Evolutionary conservation across 306 rosid genomes (phyloP).

Genomic region (Prunus kanzakura): DNA sequence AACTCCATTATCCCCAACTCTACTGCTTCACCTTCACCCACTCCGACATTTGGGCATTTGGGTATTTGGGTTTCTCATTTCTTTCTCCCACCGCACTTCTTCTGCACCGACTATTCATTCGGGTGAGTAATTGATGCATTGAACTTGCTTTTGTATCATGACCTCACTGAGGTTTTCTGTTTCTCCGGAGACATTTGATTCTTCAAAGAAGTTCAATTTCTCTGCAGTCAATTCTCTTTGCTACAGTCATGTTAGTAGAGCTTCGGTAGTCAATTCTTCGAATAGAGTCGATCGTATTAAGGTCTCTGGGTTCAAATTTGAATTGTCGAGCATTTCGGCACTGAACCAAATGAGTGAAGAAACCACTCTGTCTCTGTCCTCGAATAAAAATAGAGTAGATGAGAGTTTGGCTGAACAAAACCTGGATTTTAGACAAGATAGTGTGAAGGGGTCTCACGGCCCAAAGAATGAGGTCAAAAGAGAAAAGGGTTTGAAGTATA

Average conservation of each 20-base stretch:
- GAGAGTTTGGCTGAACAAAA: constrained; percentile 24
- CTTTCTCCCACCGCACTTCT: not conserved
- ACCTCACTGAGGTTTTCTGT: constrained; percentile 53
- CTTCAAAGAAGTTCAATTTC: constrained; percentile 38
- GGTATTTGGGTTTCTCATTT: not conserved
- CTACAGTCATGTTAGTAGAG: constrained; percentile 32
- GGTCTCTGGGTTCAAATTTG: constrained; percentile 35
- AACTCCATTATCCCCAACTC: constrained; percentile 27
- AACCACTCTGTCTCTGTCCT: constrained; percentile 5
- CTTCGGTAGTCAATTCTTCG: constrained; percentile 32
- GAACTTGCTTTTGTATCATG: constrained; percentile 36
- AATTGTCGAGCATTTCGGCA: constrained; percentile 19
- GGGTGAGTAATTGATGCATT: constrained; percentile 6
- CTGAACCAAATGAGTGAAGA: constrained; percentile 14
- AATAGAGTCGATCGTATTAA: constrained; percentile 31
- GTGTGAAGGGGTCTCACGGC: constrained; percentile 27
- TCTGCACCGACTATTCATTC: not conserved
- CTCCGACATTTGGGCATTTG: not conserved
- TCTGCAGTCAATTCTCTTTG: constrained; percentile 11
- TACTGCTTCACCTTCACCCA: not conserved
- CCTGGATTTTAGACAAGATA: constrained; percentile 18
- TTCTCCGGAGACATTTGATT: constrained; percentile 44
- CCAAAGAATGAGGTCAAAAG: constrained; percentile 24
- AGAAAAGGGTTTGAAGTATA: constrained; percentile 30
- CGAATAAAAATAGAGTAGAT: not conserved